Conservation (phyloP, 2,329 filamentous ascomycete species). For the Metarhizium anisopliae region DNA sequence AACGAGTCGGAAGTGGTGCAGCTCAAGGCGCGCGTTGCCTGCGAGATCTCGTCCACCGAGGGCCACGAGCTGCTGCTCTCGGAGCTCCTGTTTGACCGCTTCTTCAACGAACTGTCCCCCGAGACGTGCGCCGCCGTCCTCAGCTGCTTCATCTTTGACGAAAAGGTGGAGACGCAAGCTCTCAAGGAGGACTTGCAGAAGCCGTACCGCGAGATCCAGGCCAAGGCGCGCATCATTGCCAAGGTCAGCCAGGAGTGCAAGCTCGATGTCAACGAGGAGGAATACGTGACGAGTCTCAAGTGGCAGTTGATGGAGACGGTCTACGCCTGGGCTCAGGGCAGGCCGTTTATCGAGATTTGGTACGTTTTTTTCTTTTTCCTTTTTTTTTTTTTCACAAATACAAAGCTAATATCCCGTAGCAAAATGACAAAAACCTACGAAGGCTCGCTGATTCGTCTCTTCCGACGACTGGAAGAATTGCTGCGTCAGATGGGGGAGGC, state of each 20-base stretch:
- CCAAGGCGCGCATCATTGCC: constrained; percentile 78
- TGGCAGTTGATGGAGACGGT: constrained; percentile 97
- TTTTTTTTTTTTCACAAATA: background rate
- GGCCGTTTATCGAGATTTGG: constrained; percentile 90
- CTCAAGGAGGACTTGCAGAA: constrained; percentile 80
- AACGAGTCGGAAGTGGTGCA: constrained; percentile 93
- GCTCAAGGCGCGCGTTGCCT: constrained; percentile 93
- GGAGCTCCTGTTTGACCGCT: constrained; percentile 90
- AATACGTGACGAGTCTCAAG: constrained; percentile 84
- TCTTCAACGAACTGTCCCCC: constrained; percentile 91
- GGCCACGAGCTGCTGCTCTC: constrained; percentile 90
- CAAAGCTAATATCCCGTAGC: constrained; percentile 34
- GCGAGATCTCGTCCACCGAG: constrained; percentile 85
- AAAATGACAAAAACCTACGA: constrained; percentile 99
- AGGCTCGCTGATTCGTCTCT: constrained; percentile 89
- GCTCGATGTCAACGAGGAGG: constrained; percentile 85
- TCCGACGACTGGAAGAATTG: constrained; percentile 89
- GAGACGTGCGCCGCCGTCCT: constrained; percentile 81
- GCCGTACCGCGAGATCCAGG: constrained; percentile 77
- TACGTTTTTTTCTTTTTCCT: constrained; percentile 38
- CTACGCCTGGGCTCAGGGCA: constrained; percentile 81
- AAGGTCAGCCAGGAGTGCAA: constrained; percentile 95
- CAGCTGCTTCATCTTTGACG: constrained; percentile 95
- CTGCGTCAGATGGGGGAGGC: constrained; percentile 93
- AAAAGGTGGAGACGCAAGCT: constrained; percentile 73